Conservation (phyloP, 2,329 filamentous ascomycete species). For the Huntiella omanensis region DNA sequence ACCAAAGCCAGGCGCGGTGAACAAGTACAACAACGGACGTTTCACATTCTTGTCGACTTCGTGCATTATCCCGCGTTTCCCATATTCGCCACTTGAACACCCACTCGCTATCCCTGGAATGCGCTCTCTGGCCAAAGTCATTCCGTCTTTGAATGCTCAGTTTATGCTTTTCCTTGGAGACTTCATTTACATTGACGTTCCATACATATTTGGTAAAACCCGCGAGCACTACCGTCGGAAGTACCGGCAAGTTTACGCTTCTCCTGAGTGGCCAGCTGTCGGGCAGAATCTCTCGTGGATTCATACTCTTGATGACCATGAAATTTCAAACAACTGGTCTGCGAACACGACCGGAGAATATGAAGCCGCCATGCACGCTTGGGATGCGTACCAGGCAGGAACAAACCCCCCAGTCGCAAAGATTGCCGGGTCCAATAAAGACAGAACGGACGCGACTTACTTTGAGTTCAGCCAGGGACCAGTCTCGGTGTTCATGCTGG, state of each 20-base stretch:
- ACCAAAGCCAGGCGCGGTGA: conserved; percentile 46
- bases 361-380: conserved; percentile 62
- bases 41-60: conserved; percentile 88
- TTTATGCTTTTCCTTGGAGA: conserved; percentile 72
- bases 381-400: conserved; percentile 65
- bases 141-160: conserved; percentile 54
- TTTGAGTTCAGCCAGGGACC: conserved; percentile 82
- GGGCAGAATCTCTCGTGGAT: conserved; percentile 83
- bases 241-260: conserved; percentile 89
- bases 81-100: conserved; percentile 71
- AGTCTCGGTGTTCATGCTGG: conserved; percentile 84
- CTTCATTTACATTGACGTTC: conserved; percentile 84
- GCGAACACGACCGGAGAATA: conserved; percentile 67
- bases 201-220: conserved; percentile 53
- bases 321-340: conserved; percentile 89
- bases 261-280: conserved; percentile 69
- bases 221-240: conserved; percentile 68
- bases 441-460: conserved; percentile 48
- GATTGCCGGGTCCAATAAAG: conserved; percentile 23
- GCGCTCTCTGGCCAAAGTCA: conserved; percentile 50
- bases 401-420: conserved; percentile 60
- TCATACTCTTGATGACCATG: conserved; percentile 90
- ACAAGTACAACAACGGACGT: conserved; percentile 40
- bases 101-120: conserved; percentile 68
- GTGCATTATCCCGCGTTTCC: conserved; percentile 72